Base-by-base conservation (phyloP, 495 filamentous ascomycete genomes). In the Aspergillus kassunensis region DNA sequence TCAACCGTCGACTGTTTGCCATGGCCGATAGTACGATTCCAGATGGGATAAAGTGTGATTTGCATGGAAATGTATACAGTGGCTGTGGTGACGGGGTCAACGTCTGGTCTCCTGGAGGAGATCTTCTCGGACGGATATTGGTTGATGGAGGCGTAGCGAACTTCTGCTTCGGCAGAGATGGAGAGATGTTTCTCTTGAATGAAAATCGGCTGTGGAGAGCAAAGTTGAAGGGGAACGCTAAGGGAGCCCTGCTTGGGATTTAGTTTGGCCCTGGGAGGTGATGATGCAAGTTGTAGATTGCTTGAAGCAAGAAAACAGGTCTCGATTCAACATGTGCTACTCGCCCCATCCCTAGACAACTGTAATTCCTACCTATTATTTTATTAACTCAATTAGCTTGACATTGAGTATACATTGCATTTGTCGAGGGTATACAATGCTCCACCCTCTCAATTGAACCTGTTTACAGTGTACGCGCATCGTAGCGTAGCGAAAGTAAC, bases 81-180 rank as follows among this genome's bases (percentile, higher is more conserved):
- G 82, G 77, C 3, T 78, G 74, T 37, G 80, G 79, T 3, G 82
- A 84, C 53, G 82, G 83, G 20, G 70, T 85, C n/a, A 74, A 84
- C 40, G 77, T 86, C 4, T 86, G 72, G 70, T 80, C 76, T 43
- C 66, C 76, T 3, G 76, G 75, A 0, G 81, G 81, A 13, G 75
- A 70, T 5, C 68, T 84, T 3, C 60, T 87, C 4, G 83, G 82
- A 3, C 78, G 75, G 60, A 79, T 82, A 16, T 71, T 74, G 29
- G 63, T 76, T 29, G 45, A 66, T 4, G 65, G 67, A 1, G 67
- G 68, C 1, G 64, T 68, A 40, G 66, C 71, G 1, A 76, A 75
- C 45, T 76, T 78, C 48, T 74, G 68, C 43, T 78, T 78, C 56
- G 72, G 67, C 13, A 56, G 58, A 36, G 44, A 62, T 0, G 74